Evolutionary conservation across 2,329 filamentous ascomycete species (phyloP).

Genomic region (Aspergillus piperis): DNA sequence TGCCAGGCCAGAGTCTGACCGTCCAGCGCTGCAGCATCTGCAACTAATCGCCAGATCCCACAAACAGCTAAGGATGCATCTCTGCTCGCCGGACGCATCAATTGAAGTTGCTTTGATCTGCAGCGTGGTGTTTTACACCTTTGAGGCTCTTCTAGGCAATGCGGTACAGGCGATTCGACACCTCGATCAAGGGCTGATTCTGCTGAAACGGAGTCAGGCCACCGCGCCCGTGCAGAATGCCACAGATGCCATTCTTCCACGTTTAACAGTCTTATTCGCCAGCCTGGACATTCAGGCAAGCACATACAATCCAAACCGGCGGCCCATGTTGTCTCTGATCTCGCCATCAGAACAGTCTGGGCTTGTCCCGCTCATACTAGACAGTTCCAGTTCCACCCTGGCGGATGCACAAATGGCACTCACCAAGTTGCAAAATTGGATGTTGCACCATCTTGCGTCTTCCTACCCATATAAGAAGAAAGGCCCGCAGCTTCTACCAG

Average conservation of each 20-base stretch:
- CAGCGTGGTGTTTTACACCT: slow-evolving; percentile 29
- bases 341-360: neutral
- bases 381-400: neutral
- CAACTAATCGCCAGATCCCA: slow-evolving; percentile 26
- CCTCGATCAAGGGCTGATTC: slow-evolving; percentile 25
- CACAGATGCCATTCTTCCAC: slow-evolving; percentile 18
- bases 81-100: slow-evolving; percentile 20
- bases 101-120: slow-evolving; percentile 27
- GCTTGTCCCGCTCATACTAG: neutral
- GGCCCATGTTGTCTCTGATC: slow-evolving; percentile 9
- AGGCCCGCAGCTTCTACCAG: slow-evolving; percentile 11
- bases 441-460: slow-evolving; percentile 20
- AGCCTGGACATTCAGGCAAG: slow-evolving; percentile 27
- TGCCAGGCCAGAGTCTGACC: neutral
- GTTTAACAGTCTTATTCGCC: slow-evolving; percentile 18
- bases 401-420: neutral
- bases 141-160: slow-evolving; percentile 28
- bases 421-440: slow-evolving; percentile 26
- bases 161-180: slow-evolving; percentile 25
- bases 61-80: slow-evolving; percentile 26
- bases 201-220: slow-evolving; percentile 20
- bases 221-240: neutral
- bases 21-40: slow-evolving; percentile 6
- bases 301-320: slow-evolving; percentile 18
- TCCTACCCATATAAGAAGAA: slow-evolving; percentile 9